These are phyloP conservation scores for Roridomyces roridus DNA, from an alignment of 768 basidiomycete species.

Conservation along the genomic window DNA sequence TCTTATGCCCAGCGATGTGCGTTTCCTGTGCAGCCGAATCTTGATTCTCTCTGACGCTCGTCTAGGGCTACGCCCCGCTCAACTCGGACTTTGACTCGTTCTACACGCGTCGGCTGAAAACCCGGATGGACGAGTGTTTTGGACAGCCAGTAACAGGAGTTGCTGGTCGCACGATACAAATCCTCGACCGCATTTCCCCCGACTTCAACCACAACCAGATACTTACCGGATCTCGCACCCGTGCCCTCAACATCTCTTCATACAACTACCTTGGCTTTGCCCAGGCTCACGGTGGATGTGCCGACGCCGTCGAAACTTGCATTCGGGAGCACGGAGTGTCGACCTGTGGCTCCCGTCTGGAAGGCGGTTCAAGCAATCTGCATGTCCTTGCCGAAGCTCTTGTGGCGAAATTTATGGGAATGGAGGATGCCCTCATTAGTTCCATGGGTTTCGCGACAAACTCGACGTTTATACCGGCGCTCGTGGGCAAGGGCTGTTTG, in stretches of 20 bases:
- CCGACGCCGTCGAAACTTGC: constrained; percentile 89
- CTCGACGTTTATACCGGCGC: constrained; percentile 89
- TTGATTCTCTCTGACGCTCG: background rate
- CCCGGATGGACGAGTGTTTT: constrained; percentile 95
- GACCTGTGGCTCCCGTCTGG: constrained; percentile 77
- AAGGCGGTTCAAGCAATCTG: constrained; percentile 85
- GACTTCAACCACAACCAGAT: constrained; percentile 84
- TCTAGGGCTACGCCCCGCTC: constrained; percentile 92
- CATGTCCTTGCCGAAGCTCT: constrained; percentile 84
- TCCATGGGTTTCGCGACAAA: constrained; percentile 88
- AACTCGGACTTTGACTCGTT: constrained; percentile 99
- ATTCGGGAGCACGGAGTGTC: constrained; percentile 84
- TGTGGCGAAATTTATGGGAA: constrained; percentile 88
- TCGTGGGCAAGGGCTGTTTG: constrained; percentile 91
- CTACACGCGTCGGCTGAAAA: constrained; percentile 95
- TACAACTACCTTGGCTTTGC: constrained; percentile 99
- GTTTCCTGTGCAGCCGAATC: constrained; percentile 34
- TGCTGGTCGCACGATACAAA: constrained; percentile 89
- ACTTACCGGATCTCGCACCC: constrained; percentile 80
- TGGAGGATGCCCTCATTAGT: constrained; percentile 88
- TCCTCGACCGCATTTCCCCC: constrained; percentile 82
- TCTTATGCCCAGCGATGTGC: constrained; percentile 82
- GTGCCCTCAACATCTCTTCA: constrained; percentile 95
- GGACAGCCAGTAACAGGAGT: constrained; percentile 93
- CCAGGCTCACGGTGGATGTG: constrained; percentile 89